Conservation (phyloP, 2,329 filamentous ascomycete genomes). For the Diaporthe sp. region DNA sequence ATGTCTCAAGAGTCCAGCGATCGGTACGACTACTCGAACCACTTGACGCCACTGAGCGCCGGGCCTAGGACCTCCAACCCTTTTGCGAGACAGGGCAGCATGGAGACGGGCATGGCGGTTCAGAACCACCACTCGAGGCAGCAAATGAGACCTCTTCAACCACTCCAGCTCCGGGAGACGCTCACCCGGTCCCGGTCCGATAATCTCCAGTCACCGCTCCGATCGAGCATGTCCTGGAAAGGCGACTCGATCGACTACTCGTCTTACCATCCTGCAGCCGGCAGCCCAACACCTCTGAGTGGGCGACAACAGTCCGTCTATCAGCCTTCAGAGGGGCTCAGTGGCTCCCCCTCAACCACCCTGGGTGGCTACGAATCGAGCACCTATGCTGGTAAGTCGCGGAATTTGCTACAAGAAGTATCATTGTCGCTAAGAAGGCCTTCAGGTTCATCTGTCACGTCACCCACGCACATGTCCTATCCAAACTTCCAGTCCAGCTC, state of each 20-base stretch:
- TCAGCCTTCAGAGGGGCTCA: slow-evolving; percentile 60
- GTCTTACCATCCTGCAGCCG: slow-evolving; percentile 59
- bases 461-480: slow-evolving; percentile 65
- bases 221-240: slow-evolving; percentile 75
- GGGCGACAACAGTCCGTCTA: slow-evolving; percentile 65
- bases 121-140: slow-evolving; percentile 60
- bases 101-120: slow-evolving; percentile 61
- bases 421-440: slow-evolving; percentile 36
- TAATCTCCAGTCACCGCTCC: slow-evolving; percentile 69
- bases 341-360: slow-evolving; percentile 53
- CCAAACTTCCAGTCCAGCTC: slow-evolving; percentile 56
- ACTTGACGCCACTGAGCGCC: slow-evolving; percentile 62
- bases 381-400: slow-evolving; percentile 64
- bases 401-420: no score
- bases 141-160: slow-evolving; percentile 66
- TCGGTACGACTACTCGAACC: slow-evolving; percentile 66
- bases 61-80: slow-evolving; percentile 65
- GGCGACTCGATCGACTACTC: slow-evolving; percentile 71
- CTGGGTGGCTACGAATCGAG: slow-evolving; percentile 64
- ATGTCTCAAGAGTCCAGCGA: slow-evolving; percentile 68
- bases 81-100: slow-evolving; percentile 63
- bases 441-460: slow-evolving; percentile 61
- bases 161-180: slow-evolving; percentile 70
- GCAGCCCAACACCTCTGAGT: slow-evolving; percentile 59
- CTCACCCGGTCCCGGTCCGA: slow-evolving; percentile 70